phyloP scores from a whole-genome alignment of 1,284 basidiomycete genomes.

The Taiwanofungus camphoratus region DNA sequence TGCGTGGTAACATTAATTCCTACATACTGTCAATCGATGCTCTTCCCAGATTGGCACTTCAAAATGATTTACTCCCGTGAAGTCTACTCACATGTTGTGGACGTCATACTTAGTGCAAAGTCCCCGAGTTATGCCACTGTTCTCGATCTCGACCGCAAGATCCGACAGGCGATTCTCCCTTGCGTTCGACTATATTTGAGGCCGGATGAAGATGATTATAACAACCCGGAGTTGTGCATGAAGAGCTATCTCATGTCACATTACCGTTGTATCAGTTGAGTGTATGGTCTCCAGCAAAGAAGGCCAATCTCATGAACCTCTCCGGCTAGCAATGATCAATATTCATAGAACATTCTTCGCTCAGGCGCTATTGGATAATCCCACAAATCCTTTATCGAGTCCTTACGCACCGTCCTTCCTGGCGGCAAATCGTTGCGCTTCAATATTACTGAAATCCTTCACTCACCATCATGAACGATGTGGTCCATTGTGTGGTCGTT shows the following conservation, averaged over 20 bases:
- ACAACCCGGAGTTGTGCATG: constrained; percentile 24
- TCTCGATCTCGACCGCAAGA: constrained; percentile 26
- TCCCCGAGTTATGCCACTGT: constrained; percentile 25
- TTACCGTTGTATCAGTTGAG: constrained; percentile 27
- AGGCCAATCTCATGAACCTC: neutral
- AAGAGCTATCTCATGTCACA: constrained; percentile 29
- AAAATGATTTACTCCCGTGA: constrained; percentile 23
- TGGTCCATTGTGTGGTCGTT: constrained; percentile 27
- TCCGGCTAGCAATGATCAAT: constrained; percentile 26
- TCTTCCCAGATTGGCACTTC: constrained; percentile 24
- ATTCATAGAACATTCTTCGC: constrained; percentile 37
- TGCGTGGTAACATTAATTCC: constrained; percentile 13
- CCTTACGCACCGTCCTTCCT: constrained; percentile 37
- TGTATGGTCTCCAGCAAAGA: neutral
- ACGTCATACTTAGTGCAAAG: constrained; percentile 25
- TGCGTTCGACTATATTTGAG: constrained; percentile 24
- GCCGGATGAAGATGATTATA: constrained; percentile 27
- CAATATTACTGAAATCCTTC: constrained; percentile 31
- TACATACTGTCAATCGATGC: neutral
- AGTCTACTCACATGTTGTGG: constrained; percentile 22
- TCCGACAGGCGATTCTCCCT: constrained; percentile 25
- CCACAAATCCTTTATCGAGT: constrained; percentile 33
- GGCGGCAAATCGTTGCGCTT: constrained; percentile 33
- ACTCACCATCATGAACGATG: constrained; percentile 23
- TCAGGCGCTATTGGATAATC: constrained; percentile 34